Percentiles rank a stretch among this genome's conserved stretches.
phyloP scores from a whole-genome alignment of 2,329 filamentous ascomycete species.

The Orbilia blumenaviensis region DNA sequence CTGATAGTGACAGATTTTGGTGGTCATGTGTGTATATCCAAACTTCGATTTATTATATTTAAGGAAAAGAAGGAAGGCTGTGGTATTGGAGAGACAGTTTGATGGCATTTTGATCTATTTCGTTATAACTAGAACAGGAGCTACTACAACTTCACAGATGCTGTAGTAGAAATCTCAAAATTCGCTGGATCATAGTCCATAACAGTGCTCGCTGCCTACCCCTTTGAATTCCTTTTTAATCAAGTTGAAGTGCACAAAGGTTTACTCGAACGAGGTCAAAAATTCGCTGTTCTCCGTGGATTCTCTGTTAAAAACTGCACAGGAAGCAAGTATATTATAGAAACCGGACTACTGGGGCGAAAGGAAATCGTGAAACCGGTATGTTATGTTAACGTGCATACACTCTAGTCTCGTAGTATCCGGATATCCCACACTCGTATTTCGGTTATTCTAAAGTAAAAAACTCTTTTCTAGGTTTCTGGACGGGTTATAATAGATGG shows the following conservation, averaged over 20 bases:
- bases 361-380: background rate
- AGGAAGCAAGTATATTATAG: background rate
- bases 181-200: background rate
- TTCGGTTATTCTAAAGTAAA: too few relatives aligned
- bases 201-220: background rate
- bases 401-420: too few relatives aligned
- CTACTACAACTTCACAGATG: background rate
- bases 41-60: background rate
- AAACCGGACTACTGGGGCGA: background rate
- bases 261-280: conserved; percentile 82
- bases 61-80: too few relatives aligned
- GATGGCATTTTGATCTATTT: background rate
- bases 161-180: background rate
- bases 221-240: background rate
- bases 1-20: background rate
- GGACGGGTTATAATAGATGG: background rate
- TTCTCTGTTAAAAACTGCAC: background rate
- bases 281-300: conserved; percentile 80
- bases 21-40: background rate
- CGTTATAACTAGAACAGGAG: background rate
- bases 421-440: too few relatives aligned
- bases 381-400: too few relatives aligned
- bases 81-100: too few relatives aligned
- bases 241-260: conserved; percentile 68
- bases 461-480: background rate